These are phyloP conservation scores for Fusarium heterosporum DNA, from an alignment of 2,329 filamentous ascomycete species.

Conservation along the genomic window DNA sequence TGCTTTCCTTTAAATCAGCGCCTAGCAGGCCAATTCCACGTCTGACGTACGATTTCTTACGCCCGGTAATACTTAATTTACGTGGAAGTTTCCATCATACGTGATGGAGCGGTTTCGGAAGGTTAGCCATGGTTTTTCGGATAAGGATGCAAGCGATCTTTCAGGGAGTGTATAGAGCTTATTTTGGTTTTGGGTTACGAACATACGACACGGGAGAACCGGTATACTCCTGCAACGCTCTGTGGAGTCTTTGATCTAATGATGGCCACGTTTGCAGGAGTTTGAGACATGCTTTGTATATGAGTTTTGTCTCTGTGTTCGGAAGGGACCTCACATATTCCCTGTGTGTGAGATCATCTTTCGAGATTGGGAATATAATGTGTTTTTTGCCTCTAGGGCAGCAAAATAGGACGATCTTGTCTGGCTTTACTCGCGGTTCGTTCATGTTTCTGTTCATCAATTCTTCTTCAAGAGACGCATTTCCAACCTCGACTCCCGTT, in stretches of 20 bases:
- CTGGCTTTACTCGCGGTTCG: slow-evolving; percentile 43
- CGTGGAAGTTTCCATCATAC: slow-evolving; percentile 53
- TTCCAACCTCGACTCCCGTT: slow-evolving; percentile 40
- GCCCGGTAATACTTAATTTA: slow-evolving; percentile 56
- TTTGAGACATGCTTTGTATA: slow-evolving; percentile 47
- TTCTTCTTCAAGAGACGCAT: slow-evolving; percentile 38
- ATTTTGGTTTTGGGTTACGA: slow-evolving; percentile 48
- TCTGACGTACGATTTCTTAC: slow-evolving; percentile 56
- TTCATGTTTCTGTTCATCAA: slow-evolving; percentile 31
- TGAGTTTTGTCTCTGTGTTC: slow-evolving; percentile 47
- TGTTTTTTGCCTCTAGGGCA: slow-evolving; percentile 43
- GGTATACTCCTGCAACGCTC: slow-evolving; percentile 48
- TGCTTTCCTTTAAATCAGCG: slow-evolving; percentile 68
- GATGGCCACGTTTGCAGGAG: slow-evolving; percentile 49
- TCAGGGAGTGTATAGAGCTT: slow-evolving; percentile 52
- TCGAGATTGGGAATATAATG: slow-evolving; percentile 51
- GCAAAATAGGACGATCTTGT: slow-evolving; percentile 46
- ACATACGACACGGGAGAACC: slow-evolving; percentile 52
- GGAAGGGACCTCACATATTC: slow-evolving; percentile 43
- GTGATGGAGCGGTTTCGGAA: slow-evolving; percentile 52
- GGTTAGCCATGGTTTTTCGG: slow-evolving; percentile 48
- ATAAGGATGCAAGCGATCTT: slow-evolving; percentile 43
- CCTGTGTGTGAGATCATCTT: slow-evolving; percentile 46
- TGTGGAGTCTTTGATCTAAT: slow-evolving; percentile 50
- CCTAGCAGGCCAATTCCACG: slow-evolving; percentile 52